Evolutionary conservation across 2,329 filamentous ascomycete species (phyloP).

Genomic region (Berkeleyomyces rouxiae): DNA sequence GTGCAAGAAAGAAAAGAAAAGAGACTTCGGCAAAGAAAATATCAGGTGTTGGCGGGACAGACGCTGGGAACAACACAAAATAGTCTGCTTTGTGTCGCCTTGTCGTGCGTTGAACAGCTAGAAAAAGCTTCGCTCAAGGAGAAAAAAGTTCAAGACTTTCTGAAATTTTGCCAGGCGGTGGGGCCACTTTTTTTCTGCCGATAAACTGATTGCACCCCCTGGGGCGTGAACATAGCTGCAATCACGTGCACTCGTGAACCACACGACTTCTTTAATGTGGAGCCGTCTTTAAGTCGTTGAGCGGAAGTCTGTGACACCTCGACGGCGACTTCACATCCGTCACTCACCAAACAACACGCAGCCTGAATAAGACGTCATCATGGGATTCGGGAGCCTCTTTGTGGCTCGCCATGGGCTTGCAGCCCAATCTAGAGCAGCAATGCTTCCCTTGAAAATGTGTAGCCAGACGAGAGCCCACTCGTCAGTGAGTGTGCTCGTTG

Average conservation of each 20-base stretch:
- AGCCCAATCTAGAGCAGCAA: not conserved
- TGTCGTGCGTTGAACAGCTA: not conserved
- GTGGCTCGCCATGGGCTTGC: not conserved
- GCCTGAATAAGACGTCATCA: not conserved
- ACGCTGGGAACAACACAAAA: too few relatives aligned
- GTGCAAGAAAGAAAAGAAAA: not conserved
- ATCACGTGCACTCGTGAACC: slow-evolving; percentile 5
- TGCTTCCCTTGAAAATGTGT: not conserved
- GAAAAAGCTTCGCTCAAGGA: slow-evolving; percentile 4
- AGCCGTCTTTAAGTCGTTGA: not conserved
- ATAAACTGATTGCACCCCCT: slow-evolving; percentile 12
- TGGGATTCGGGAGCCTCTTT: not conserved
- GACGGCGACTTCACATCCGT: too few relatives aligned
- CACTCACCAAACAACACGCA: too few relatives aligned
- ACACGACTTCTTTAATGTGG: not conserved
- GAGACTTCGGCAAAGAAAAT: not conserved
- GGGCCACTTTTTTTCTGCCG: slow-evolving; percentile 2
- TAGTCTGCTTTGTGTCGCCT: not conserved
- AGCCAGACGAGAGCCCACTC: slow-evolving; percentile 9
- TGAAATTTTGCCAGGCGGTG: slow-evolving; percentile 14
- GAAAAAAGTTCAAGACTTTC: slow-evolving; percentile 1
- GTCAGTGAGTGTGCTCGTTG: slow-evolving; percentile 3
- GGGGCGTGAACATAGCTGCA: not conserved
- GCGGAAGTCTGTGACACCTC: too few relatives aligned
- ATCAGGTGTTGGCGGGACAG: too few relatives aligned